Base-by-base conservation (phyloP, 768 basidiomycete genomes). In the Hygrophoropsis aurantiaca region DNA sequence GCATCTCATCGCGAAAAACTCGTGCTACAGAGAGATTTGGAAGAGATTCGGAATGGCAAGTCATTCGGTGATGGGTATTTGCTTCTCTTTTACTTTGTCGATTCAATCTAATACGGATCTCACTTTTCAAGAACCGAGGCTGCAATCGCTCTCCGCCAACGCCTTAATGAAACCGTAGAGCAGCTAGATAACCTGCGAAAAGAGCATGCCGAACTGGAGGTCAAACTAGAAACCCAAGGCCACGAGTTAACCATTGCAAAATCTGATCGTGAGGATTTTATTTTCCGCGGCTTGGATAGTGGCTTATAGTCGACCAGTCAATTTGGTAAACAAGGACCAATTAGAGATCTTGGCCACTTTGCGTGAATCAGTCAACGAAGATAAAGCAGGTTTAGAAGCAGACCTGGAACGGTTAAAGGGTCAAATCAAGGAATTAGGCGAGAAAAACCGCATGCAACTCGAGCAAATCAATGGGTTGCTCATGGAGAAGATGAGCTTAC, bases 251-350 rank as follows among this genome's bases (percentile, higher is more conserved):
- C 81, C 0, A 77, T 93, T 51, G 88, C 88, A 38, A 90, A 87
- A 62, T 91, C 92, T 9, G 88, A 95, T 61, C 63, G 94, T 95
- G 56, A 57, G 85, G 72, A 13, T 11, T 19, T 43, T 43, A 1
- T 32, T 34, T 11, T 11, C 4, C 23, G 9, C 39, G 15, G 4
- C 9, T n/a, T 20, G 27, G 30, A 47, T 52, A 6, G 40, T 56
- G 49, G 9, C 51, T 38, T 23, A 37, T 23, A 16, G 21, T 32
- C 55, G 11, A 11, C 11, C 58, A 95, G 94, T 97, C 59, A 88
- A 81, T 37, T 77, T 98, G 36, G 87, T 97, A 37, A 89, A 93
- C 72, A 92, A 90, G 63, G 93, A 97, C 61, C 92, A 97, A 62
- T 72, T 94, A 18, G 94, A 94, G 43, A 92, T 94, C 48, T 82